Base-by-base conservation (phyloP, 179 eudicot species). In the Pouteria campechiana region DNA sequence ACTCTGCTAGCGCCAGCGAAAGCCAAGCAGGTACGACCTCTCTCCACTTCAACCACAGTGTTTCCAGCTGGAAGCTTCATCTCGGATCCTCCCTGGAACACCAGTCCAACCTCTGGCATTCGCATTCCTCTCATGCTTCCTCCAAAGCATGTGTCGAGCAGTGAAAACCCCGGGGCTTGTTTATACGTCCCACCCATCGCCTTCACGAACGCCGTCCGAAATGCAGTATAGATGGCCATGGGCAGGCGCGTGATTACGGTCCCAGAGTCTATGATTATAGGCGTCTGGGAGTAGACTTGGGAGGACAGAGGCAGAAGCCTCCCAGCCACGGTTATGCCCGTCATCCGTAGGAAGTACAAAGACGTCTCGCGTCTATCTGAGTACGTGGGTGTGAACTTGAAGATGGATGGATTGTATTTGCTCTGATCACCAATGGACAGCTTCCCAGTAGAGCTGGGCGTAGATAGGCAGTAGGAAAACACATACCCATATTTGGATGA, bases 341-440 rank as follows among this genome's bases (percentile, higher is more conserved):
- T 14, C 3, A 31, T n/a, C 34, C 34, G 10, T 6, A 31, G 5
- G 13, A 31, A 31, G 34, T 31, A 31, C n/a, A 31, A 9, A 5
- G 12, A 9, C 12, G 11, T 3, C 12, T 31, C 34, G 13, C 34
- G 34, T 0, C 1, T 9, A 31, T 31, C 34, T 3, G 34, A 9
- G 0, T 9, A 1, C 34, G 13, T 31, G 0, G 34, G 34, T 3
- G 34, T 31, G 34, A 7, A 42, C 36, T 65, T 31, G 13, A 3
- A 31, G 34, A 14, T 14, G 4, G 34, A 31, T 31, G 34, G 0
- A 9, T 11, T 2, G 84, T 78, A 18, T 65, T 50, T 16, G 81
- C 82, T 40, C 44, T 71, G 70, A 62, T 73, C 32, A 56, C 57
- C 34, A 9, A 31, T 31, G 12, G 34, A 31, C 34, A 31, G 13